Evolutionary conservation across 345 rosid genomes (phyloP).

Genomic region (Gossypium bickii): DNA sequence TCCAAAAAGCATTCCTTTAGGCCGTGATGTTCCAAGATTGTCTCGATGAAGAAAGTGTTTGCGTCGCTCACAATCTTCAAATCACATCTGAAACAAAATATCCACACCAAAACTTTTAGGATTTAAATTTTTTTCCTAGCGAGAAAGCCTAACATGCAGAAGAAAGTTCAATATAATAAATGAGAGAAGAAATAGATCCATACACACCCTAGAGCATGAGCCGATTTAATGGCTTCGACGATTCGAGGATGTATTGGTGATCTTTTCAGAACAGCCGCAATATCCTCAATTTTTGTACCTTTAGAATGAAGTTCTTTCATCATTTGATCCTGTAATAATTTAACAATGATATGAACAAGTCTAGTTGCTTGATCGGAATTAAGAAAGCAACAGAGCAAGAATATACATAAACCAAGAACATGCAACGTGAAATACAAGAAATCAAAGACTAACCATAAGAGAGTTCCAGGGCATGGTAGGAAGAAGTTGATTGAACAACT

Average conservation of each 20-base stretch:
- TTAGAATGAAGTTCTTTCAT: conserved; percentile 63
- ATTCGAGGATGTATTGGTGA: conserved; percentile 62
- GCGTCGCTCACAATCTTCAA: neutral
- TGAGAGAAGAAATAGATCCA: neutral
- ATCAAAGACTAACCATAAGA: conserved; percentile 45
- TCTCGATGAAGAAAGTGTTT: neutral
- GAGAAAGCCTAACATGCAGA: neutral
- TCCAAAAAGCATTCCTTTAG: neutral
- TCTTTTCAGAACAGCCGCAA: conserved; percentile 43
- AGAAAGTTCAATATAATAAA: neutral
- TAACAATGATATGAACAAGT: neutral
- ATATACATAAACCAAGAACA: neutral
- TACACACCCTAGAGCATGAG: conserved; percentile 75
- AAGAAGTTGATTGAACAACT: conserved; percentile 70
- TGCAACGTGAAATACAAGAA: neutral
- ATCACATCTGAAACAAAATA: neutral
- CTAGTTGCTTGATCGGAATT: neutral
- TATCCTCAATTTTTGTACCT: conserved; percentile 52
- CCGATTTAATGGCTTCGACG: conserved; percentile 66
- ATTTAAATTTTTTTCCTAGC: neutral
- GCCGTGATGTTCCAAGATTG: neutral
- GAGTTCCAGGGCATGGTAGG: conserved; percentile 91
- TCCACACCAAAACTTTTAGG: neutral
- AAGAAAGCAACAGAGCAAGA: neutral
- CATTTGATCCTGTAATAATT: conserved; percentile 56